Evolutionary conservation across 2,329 filamentous ascomycete genomes (phyloP), one percentile per base, ranked within the genome.

Genomic region (Cordyceps tenuipes): DNA sequence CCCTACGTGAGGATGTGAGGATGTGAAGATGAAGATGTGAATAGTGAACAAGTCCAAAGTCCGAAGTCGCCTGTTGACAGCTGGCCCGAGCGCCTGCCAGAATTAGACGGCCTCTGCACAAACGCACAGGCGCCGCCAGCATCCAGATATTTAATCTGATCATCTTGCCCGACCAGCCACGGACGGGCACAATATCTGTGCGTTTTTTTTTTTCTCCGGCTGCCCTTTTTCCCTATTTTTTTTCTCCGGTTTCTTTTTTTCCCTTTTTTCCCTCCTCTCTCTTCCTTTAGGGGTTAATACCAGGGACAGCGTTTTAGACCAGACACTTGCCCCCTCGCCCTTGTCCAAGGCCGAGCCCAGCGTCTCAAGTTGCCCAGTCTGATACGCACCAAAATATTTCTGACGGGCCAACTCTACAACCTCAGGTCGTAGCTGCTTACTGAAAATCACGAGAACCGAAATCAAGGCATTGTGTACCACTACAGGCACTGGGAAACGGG

Each of bases 311-410:
- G 56, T 59, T 59, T 59, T 46, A 19, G 13, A 59, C 48, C 52
- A 29, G 56, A 46, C 52, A 51, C 56, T 39, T 46, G 48, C 47
- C 21, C n/a, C 29, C 7, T 8, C 29, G 7, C 29, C 44, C 39
- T 46, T 31, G 39, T 10, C 12, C 36, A n/a, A 17, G 56, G 56
- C 47, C 31, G 39, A 52, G 46, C 39, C 23, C 23, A 9, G 10
- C 23, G 56, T 59, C 26, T 59, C 56, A 46, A 43, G 34, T 36
- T 36, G 6, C 3, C 34, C 50, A 46, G 48, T 59, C 56, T 59
- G 56, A 58, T 17, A 59, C 56, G 34, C 54, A 36, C 55, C 56
- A 59, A 58, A 19, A 51, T 50, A 8, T 43, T 26, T 51, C 29
- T 31, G 46, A 43, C 34, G 34, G 15, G 34, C 12, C 17, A 17